Conservation (phyloP, 2,329 filamentous ascomycete species). For the Chaetomium olivaceum region DNA sequence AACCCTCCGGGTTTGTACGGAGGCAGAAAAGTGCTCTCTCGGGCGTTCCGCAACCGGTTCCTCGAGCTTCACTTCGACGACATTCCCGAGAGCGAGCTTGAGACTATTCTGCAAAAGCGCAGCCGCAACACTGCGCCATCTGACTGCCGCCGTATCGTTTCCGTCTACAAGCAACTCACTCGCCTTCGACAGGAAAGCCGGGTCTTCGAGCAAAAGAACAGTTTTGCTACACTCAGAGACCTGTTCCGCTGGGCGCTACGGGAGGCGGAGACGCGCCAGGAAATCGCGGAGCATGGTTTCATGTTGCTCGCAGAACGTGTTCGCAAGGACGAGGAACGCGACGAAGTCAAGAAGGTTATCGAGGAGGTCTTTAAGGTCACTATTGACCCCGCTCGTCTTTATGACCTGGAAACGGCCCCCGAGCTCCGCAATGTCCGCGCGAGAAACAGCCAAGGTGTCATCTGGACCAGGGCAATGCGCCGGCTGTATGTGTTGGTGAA, state of each 20-base stretch:
- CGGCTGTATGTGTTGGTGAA: conserved; percentile 87
- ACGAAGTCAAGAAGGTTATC: conserved; percentile 82
- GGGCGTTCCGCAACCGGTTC: conserved; percentile 95
- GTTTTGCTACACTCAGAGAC: conserved; percentile 94
- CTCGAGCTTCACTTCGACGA: conserved; percentile 97
- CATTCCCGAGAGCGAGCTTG: conserved; percentile 91
- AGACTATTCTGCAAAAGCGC: conserved; percentile 84
- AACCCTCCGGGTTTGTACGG: conserved; percentile 96
- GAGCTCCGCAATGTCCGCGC: conserved; percentile 53
- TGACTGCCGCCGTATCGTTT: conserved; percentile 87
- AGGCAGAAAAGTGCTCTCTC: conserved; percentile 86
- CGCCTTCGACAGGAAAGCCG: conserved; percentile 84
- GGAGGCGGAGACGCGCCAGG: conserved; percentile 79
- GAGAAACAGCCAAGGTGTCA: conserved; percentile 64
- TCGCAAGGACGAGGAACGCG: conserved; percentile 82
- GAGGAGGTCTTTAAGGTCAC: conserved; percentile 86
- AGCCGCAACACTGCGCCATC: conserved; percentile 85
- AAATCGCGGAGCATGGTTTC: conserved; percentile 89
- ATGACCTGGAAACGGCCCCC: conserved; percentile 60
- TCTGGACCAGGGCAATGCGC: conserved; percentile 96
- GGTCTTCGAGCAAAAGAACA: conserved; percentile 94
- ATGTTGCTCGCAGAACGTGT: conserved; percentile 96
- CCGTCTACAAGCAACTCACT: conserved; percentile 91
- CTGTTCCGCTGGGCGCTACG: conserved; percentile 93
- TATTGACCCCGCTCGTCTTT: conserved; percentile 73